A percentile compares a stretch with the other conserved stretches of the same genome.
Evolutionary conservation across 495 filamentous ascomycete species (phyloP).

Genomic region (Lindgomyces ingoldianus): DNA sequence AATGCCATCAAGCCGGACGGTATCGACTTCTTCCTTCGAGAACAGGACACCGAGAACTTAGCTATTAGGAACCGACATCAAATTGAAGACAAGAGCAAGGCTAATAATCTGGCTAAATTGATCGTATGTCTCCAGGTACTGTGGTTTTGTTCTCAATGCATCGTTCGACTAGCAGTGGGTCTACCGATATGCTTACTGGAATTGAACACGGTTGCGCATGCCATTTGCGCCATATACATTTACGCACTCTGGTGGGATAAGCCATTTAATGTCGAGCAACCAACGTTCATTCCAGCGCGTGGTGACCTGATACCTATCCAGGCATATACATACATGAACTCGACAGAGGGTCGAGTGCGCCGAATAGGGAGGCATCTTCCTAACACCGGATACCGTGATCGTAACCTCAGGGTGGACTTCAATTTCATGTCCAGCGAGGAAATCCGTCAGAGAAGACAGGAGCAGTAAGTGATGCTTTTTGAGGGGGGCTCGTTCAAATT

Average conservation of each 20-base stretch:
- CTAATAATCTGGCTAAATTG: not conserved
- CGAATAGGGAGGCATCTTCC: not conserved
- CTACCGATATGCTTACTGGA: not conserved
- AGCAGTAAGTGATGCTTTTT: too few species aligned
- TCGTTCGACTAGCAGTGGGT: not conserved
- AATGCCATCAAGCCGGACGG: too few species aligned
- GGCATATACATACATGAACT: too few species aligned
- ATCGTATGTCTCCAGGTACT: not conserved
- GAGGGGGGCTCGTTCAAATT: too few species aligned
- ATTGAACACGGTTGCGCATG: not conserved
- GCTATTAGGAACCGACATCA: too few species aligned
- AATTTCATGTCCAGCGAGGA: too few species aligned
- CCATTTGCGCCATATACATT: not conserved
- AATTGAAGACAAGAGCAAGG: not conserved
- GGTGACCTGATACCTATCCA: too few species aligned
- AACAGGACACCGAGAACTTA: too few species aligned
- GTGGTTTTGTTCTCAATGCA: not conserved
- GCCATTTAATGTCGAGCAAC: not conserved
- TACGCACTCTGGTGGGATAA: not conserved
- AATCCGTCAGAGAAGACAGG: too few species aligned
- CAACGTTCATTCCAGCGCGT: not conserved
- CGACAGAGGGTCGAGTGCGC: not conserved
- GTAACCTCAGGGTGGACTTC: too few species aligned
- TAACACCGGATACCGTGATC: too few species aligned
- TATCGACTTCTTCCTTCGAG: too few species aligned